phyloP scores from a whole-genome alignment of 805 yeast genomes.

The Metschnikowia continentalis region DNA sequence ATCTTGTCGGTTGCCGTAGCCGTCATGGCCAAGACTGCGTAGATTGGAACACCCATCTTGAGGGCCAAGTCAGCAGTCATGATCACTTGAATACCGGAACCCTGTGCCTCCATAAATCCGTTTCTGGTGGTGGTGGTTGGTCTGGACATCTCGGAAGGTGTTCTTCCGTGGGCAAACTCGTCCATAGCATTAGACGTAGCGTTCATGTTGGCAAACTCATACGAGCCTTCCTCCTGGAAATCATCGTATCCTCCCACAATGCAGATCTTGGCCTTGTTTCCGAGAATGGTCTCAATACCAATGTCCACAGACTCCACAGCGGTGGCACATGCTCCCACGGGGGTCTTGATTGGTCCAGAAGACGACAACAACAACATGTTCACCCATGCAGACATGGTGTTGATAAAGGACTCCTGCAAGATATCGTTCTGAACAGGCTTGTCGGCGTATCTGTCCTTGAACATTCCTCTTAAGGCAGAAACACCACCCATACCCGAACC shows the following conservation, averaged over 20 bases:
- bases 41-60: conserved; percentile 98
- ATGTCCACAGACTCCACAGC: conserved; percentile 95
- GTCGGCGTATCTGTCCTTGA: conserved; percentile 89
- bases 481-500: conserved; percentile 99
- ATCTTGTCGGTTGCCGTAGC: conserved; percentile 98
- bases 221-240: conserved; percentile 98
- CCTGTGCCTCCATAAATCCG: conserved; percentile 99
- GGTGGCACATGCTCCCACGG: conserved; percentile 99
- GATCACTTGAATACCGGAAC: conserved; percentile 95
- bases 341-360: conserved; percentile 98
- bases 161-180: conserved; percentile 92
- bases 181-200: conserved; percentile 90
- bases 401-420: conserved; percentile 96
- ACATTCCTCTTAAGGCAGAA: conserved; percentile 94
- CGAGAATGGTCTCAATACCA: conserved; percentile 89
- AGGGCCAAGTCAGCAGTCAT: conserved; percentile 94
- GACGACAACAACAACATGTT: conserved; percentile 95
- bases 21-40: conserved; percentile 89
- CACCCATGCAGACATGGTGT: conserved; percentile 99
- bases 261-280: conserved; percentile 94
- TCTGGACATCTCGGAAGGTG: conserved; percentile 98
- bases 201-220: conserved; percentile 97
- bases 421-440: conserved; percentile 95
- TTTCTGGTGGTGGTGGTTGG: conserved; percentile 94
- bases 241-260: conserved; percentile 99